Evolutionary conservation across 179 eudicot species (phyloP).

Genomic region (Gypsophila paniculata): DNA sequence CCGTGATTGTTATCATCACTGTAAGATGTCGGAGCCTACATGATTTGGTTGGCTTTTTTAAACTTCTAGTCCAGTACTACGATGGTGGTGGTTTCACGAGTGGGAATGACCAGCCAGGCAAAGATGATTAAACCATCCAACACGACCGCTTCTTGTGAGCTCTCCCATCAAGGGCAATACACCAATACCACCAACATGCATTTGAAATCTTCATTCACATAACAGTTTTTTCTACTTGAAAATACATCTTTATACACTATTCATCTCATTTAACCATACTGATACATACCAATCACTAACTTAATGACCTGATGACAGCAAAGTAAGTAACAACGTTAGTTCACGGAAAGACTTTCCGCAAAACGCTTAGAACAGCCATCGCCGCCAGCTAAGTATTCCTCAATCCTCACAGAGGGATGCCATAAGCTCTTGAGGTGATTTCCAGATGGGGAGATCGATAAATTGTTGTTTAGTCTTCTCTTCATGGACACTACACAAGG

Average conservation of each 20-base stretch:
- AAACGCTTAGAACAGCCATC: background rate
- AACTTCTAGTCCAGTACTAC: too few species aligned
- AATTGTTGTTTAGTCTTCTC: slow-evolving; percentile 38
- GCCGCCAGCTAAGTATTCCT: slow-evolving; percentile 2
- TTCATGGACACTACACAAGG: slow-evolving; percentile 50
- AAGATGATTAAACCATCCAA: too few species aligned
- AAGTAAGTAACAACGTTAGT: slow-evolving; percentile 11
- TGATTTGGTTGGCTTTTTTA: too few species aligned
- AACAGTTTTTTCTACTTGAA: background rate
- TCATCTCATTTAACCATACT: background rate
- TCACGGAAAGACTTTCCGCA: background rate
- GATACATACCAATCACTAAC: slow-evolving; percentile 1
- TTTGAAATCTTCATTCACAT: slow-evolving; percentile 11
- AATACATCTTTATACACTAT: slow-evolving; percentile 15
- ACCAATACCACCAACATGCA: background rate
- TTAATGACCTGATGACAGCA: slow-evolving; percentile 16
- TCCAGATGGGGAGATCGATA: slow-evolving; percentile 63
- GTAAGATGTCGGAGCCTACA: too few species aligned
- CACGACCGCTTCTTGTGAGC: too few species aligned
- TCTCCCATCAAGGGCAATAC: background rate
- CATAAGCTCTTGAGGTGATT: slow-evolving; percentile 54
- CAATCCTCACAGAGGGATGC: slow-evolving; percentile 45
- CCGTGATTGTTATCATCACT: too few species aligned
- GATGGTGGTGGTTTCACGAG: too few species aligned
- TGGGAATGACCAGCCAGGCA: too few species aligned